These are phyloP conservation scores for Aspergillus homomorphus DNA, from an alignment of 495 filamentous ascomycete genomes.

Conservation along the genomic window DNA sequence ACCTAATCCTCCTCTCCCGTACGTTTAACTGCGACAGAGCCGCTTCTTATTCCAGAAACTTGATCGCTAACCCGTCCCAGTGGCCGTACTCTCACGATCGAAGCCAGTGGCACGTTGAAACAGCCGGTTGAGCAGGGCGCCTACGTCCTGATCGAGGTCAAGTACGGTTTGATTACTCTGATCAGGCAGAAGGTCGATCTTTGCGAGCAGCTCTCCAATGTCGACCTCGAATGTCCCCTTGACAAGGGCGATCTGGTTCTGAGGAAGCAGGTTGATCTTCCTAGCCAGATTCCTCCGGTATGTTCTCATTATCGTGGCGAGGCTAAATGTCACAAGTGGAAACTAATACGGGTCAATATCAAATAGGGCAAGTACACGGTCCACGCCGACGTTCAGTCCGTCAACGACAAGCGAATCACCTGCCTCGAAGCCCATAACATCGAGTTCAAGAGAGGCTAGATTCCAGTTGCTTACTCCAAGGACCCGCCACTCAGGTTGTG, in stretches of 20 bases:
- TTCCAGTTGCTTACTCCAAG: neutral
- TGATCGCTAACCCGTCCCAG: conserved; percentile 44
- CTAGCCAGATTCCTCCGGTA: conserved; percentile 86
- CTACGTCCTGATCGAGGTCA: conserved; percentile 76
- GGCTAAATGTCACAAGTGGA: neutral
- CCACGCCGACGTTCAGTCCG: conserved; percentile 74
- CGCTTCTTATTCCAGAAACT: neutral
- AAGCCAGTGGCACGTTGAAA: conserved; percentile 67
- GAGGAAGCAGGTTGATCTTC: conserved; percentile 78
- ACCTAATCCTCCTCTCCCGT: conserved; percentile 88
- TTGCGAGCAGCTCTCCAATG: conserved; percentile 82
- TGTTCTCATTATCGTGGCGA: conserved; percentile 27
- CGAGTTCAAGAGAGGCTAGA: conserved; percentile 29
- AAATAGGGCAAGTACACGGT: conserved; percentile 84
- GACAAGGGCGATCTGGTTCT: conserved; percentile 68
- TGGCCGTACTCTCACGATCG: conserved; percentile 74
- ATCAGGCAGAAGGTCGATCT: conserved; percentile 75
- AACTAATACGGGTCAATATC: neutral
- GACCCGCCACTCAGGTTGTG: neutral
- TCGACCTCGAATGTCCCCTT: conserved; percentile 87
- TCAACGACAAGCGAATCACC: conserved; percentile 67
- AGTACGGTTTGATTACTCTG: conserved; percentile 86
- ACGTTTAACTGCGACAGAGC: conserved; percentile 38
- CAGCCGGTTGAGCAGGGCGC: conserved; percentile 71
- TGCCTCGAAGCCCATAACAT: conserved; percentile 67